Percentiles rank a stretch among this genome's conserved stretches.
These are phyloP conservation scores for Candida cerambycidarum DNA, from an alignment of 805 yeast species.

Conservation along the genomic window DNA sequence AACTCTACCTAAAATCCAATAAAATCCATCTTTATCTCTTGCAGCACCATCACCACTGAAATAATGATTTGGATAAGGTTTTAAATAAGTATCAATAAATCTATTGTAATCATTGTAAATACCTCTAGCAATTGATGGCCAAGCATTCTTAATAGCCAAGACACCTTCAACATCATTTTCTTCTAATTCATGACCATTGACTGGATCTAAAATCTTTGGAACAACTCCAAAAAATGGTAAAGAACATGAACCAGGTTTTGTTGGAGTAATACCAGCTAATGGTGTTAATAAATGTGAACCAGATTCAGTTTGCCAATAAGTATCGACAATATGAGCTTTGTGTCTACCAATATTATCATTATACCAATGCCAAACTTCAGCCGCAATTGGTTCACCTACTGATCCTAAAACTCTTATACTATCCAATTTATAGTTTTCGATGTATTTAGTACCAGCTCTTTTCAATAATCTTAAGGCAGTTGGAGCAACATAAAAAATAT, in stretches of 20 bases:
- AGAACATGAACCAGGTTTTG: conserved; percentile 97
- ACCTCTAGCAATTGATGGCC: conserved; percentile 99
- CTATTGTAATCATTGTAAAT: conserved; percentile 87
- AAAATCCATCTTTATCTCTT: conserved; percentile 92
- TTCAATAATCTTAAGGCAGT: conserved; percentile 90
- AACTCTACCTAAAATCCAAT: conserved; percentile 97
- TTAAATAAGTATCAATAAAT: conserved; percentile 86
- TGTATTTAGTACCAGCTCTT: conserved; percentile 84
- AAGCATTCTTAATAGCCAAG: conserved; percentile 80
- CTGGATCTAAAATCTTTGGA: conserved; percentile 91
- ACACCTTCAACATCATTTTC: conserved; percentile 97
- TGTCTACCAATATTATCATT: conserved; percentile 87
- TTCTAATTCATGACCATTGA: conserved; percentile 75
- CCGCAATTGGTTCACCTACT: conserved; percentile 98
- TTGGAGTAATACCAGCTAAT: conserved; percentile 89
- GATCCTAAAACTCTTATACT: conserved; percentile 93
- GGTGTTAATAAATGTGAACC: conserved; percentile 96
- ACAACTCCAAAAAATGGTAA: conserved; percentile 95
- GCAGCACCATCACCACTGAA: conserved; percentile 99
- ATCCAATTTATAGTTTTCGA: conserved; percentile 75
- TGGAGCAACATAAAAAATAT: conserved; percentile 98
- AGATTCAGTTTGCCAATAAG: conserved; percentile 98
- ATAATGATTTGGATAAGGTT: conserved; percentile 90
- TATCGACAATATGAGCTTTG: conserved; percentile 88
- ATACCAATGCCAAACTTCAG: conserved; percentile 99